phyloP scores from a whole-genome alignment of 805 yeast species.

The Metschnikowia cubensis region DNA sequence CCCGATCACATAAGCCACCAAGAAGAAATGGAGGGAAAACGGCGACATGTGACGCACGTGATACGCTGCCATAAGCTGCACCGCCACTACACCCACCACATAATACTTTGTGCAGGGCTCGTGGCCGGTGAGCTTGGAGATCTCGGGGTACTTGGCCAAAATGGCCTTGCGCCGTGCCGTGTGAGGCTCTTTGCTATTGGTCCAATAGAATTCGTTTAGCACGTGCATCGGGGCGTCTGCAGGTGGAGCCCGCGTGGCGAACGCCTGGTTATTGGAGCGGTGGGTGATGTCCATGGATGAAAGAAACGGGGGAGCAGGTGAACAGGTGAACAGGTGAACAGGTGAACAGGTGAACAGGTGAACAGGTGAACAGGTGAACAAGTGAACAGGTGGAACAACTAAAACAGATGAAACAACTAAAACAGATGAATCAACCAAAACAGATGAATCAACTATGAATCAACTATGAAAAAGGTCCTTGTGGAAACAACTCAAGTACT shows the following conservation, averaged over 20 bases:
- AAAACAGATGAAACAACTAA: too few relatives aligned
- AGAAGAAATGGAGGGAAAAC: constrained; percentile 50
- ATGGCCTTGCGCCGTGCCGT: constrained; percentile 68
- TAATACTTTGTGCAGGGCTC: constrained; percentile 85
- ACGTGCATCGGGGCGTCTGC: constrained; percentile 40
- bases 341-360: neutral
- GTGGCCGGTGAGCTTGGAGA: constrained; percentile 74
- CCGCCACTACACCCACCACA: constrained; percentile 55
- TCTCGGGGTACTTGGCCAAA: constrained; percentile 71
- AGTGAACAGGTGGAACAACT: too few relatives aligned
- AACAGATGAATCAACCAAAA: neutral
- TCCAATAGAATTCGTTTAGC: constrained; percentile 75
- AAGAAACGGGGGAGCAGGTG: neutral
- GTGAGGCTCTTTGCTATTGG: constrained; percentile 79
- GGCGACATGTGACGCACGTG: constrained; percentile 53
- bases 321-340: neutral
- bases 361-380: too few relatives aligned
- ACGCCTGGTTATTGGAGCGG: constrained; percentile 16
- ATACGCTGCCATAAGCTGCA: constrained; percentile 68
- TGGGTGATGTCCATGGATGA: constrained; percentile 17
- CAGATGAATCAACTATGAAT: neutral
- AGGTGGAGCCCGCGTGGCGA: constrained; percentile 29
- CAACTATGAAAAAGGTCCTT: neutral
- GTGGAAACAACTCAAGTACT: neutral
- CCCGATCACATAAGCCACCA: constrained; percentile 72